Evolutionary conservation across 73 alveolate genomes (phyloP), one percentile per base, ranked within the genome.

Genomic region (Durusdinium trenchii): DNA sequence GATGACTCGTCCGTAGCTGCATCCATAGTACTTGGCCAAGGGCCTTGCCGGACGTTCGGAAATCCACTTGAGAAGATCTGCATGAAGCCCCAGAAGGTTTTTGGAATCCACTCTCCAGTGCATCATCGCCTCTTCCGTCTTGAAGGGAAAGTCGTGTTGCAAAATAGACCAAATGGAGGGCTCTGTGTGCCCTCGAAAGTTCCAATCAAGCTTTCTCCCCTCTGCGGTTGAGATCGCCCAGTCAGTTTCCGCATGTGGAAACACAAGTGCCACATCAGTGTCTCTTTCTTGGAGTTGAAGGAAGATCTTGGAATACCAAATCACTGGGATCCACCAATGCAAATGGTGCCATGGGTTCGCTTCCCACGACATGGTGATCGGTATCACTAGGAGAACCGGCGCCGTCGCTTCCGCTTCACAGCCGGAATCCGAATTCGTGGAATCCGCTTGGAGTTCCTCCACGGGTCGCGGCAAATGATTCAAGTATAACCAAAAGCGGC

Each of bases 331-430:
- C 98, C 98, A 91, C 98, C 98, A 91, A 71, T 91, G 98, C 89
- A 91, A 35, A n/a, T 91, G 98, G 20, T 91, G 98, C 98, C 98
- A 91, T 7, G 98, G 98, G 50, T 91, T 91, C 26, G 98, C 87
- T 38, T 91, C 98, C 98, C 90, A 69, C 45, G 98, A 76, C 98
- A 91, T 69, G 43, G 98, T 91, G 54, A 91, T 71, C 18, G 98
- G 98, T 28, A 91, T 42, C 47, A 91, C 85, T 43, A 78, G 46
- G 6, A 91, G 90, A 51, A 48, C n/a, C n/a, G n/a, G n/a, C n/a
- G n/a, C n/a, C n/a, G n/a, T n/a, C n/a, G n/a, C n/a, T n/a, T n/a
- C n/a, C n/a, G n/a, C n/a, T n/a, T n/a, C n/a, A n/a, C n/a, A n/a
- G n/a, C n/a, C n/a, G n/a, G n/a, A n/a, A n/a, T n/a, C n/a, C n/a